Base-by-base conservation (phyloP, 176 grass and related monocot genomes). In the Oryza meyeriana region DNA sequence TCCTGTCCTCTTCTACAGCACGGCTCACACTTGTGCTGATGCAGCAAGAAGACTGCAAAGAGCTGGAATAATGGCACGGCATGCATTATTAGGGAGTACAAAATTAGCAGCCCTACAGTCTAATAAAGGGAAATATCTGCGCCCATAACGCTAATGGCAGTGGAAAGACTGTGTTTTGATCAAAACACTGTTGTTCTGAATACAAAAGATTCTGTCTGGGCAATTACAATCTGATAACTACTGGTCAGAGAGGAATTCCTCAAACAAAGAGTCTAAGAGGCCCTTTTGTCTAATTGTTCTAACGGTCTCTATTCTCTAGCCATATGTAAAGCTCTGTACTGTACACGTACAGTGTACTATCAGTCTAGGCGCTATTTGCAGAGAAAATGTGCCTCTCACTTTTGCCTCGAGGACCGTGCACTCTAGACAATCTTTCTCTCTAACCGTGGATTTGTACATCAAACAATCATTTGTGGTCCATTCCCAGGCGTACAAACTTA, bases 401-500 rank as follows among this genome's bases (percentile, higher is more conserved):
- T 73, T 73, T n/a, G 22, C 8, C 47, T 86, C 47, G 73, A 83
- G 24, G 67, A 79, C 47, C 24, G 74, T 74, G 74, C 12, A 16
- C 42, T 18, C 58, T 33, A 2, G 32, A 33, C 4, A 66, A 32
- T 24, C 61, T 78, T 78, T 66, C 72, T 61, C 11, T 24, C 5
- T 38, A 36, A 61, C 8, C 72, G 25, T 78, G 78, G 83, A 64
- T 65, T 73, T 78, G 66, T 29, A 72, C 73, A 24, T 12, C 58
- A 22, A 85, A 72, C 59, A 82, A 78, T 82, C 79, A 78, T 86
- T 73, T 72, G 66, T 82, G 66, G 59, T 76, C 72, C 55, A 69
- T 89, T 85, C 52, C 62, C 4, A 76, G 50, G 38, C n/a, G 16
- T 13, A 47, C 39, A 9, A 62, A 12, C 36, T 10, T 1, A n/a